phyloP scores from a whole-genome alignment of 805 yeast genomes.

The Metschnikowia henanensis region DNA sequence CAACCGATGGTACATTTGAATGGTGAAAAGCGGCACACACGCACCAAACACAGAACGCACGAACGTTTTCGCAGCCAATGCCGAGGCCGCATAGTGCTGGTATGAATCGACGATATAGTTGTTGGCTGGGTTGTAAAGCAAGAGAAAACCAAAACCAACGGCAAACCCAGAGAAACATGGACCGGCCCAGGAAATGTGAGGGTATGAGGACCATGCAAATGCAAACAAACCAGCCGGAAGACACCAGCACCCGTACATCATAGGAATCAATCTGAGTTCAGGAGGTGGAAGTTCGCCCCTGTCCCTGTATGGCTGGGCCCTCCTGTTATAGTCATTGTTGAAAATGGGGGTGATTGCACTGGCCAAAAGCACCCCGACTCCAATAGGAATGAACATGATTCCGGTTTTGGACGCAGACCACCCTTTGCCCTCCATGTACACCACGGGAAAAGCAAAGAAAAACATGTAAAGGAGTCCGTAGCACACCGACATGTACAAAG shows the following conservation, averaged over 20 bases:
- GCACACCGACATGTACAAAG: conserved; percentile 83
- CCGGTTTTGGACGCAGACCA: conserved; percentile 65
- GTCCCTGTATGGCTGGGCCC: conserved; percentile 44
- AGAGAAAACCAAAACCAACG: conserved; percentile 62
- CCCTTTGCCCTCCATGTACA: conserved; percentile 72
- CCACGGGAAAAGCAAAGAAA: conserved; percentile 94
- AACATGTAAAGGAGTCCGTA: conserved; percentile 90
- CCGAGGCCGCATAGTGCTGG: conserved; percentile 77
- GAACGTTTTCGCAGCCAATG: conserved; percentile 79
- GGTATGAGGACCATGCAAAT: conserved; percentile 70
- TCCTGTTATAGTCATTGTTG: conserved; percentile 34
- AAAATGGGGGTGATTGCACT: conserved; percentile 48
- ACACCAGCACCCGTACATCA: conserved; percentile 37
- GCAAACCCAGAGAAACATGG: conserved; percentile 61
- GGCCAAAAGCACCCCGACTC: conserved; percentile 61
- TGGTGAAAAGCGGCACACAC: conserved; percentile 79
- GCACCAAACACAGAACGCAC: conserved; percentile 85
- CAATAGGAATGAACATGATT: conserved; percentile 88
- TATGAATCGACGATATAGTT: conserved; percentile 91
- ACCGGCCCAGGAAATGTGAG: conserved; percentile 67
- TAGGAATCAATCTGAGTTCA: conserved; percentile 76
- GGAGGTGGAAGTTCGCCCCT: conserved; percentile 59
- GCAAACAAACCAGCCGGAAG: background rate
- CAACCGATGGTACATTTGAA: conserved; percentile 72
- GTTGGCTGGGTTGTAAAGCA: conserved; percentile 58